These are phyloP conservation scores for Mediolabrus comicus DNA, from an alignment of 108 stramenopile species.

Conservation along the genomic window DNA sequence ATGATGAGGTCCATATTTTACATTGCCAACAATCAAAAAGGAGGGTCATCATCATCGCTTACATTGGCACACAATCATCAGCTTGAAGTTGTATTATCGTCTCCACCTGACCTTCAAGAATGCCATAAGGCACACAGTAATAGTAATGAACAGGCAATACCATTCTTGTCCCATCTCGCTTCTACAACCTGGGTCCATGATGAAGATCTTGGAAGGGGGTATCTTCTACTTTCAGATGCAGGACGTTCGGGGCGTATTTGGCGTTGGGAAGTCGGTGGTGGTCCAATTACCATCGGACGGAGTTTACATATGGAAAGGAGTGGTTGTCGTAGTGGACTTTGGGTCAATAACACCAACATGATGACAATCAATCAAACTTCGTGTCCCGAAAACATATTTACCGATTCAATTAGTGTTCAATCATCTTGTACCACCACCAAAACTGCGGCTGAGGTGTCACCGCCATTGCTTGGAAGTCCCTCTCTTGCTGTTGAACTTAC, in stretches of 20 bases:
- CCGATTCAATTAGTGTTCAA: background rate
- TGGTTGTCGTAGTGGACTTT: slow-evolving; percentile 66
- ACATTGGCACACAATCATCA: slow-evolving; percentile 12
- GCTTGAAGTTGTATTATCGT: slow-evolving; percentile 37
- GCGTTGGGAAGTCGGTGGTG: slow-evolving; percentile 80
- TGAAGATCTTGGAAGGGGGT: slow-evolving; percentile 68
- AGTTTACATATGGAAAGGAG: slow-evolving; percentile 63
- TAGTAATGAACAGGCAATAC: background rate
- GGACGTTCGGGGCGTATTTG: slow-evolving; percentile 59
- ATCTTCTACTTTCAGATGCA: slow-evolving; percentile 52
- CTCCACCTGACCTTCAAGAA: slow-evolving; percentile 19
- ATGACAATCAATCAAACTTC: slow-evolving; percentile 1
- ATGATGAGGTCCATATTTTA: slow-evolving; percentile 30
- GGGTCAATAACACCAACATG: slow-evolving; percentile 8
- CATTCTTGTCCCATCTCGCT: slow-evolving; percentile 28
- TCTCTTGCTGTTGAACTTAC: slow-evolving; percentile 52
- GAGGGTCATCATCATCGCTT: background rate
- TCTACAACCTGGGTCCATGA: slow-evolving; percentile 71
- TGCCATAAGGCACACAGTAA: background rate
- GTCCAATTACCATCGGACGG: slow-evolving; percentile 78
- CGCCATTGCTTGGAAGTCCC: slow-evolving; percentile 50
- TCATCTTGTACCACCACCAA: background rate
- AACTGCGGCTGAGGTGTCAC: background rate
- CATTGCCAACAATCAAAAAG: slow-evolving; percentile 3
- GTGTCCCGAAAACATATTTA: slow-evolving; percentile 44